Conservation (phyloP, 2,329 filamentous ascomycete genomes). For the Catunica adiposa region DNA sequence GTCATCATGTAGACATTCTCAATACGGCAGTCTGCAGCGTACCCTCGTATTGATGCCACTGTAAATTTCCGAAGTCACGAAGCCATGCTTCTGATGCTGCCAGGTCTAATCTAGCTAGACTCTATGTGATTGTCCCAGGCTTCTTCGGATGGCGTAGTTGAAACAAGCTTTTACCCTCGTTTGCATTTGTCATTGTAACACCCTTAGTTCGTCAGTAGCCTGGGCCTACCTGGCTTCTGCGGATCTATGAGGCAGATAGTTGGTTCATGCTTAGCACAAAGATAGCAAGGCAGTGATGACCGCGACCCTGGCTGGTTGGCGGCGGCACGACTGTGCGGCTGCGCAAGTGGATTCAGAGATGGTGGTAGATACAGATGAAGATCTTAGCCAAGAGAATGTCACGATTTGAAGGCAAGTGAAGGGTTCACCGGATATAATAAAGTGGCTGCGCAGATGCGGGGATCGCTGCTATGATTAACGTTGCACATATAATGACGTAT, state of each 20-base stretch:
- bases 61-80: too few relatives aligned
- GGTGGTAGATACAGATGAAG: background rate
- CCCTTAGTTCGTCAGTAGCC: background rate
- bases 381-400: background rate
- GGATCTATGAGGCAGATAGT: too few relatives aligned
- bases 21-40: background rate
- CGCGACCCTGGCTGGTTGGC: background rate
- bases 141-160: background rate
- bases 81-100: too few relatives aligned
- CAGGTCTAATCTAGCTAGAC: too few relatives aligned
- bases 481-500: too few relatives aligned
- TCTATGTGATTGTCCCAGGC: too few relatives aligned
- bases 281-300: background rate
- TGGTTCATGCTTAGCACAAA: too few relatives aligned
- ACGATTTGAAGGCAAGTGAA: background rate
- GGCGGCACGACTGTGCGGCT: background rate
- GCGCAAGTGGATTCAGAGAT: background rate
- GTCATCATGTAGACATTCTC: too few relatives aligned
- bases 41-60: background rate
- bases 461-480: too few relatives aligned
- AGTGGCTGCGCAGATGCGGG: background rate
- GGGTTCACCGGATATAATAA: too few relatives aligned
- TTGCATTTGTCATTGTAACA: background rate
- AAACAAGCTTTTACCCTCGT: slow-evolving; percentile 1
- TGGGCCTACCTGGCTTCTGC: background rate